A percentile compares a stretch with the other conserved stretches of the same genome.
phyloP scores from a whole-genome alignment of 805 yeast genomes.

The Yamadazyma nakazawae region DNA sequence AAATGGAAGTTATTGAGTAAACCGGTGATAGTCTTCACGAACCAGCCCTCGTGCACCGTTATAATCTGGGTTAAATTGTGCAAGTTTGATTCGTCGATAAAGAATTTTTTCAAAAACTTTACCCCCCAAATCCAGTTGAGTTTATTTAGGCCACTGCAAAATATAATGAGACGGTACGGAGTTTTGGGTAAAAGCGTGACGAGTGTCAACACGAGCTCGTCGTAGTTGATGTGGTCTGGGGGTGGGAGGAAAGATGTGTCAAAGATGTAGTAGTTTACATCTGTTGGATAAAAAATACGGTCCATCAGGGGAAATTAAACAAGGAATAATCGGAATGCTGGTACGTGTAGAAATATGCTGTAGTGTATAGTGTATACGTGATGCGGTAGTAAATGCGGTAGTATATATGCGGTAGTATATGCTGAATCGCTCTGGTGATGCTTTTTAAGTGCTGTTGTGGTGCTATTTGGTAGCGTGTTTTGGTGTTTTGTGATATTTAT shows the following conservation, averaged over 20 bases:
- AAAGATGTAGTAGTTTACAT: conserved; percentile 49
- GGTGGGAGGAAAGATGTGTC: conserved; percentile 81
- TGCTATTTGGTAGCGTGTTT: neutral
- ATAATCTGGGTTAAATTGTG: conserved; percentile 55
- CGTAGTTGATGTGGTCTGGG: conserved; percentile 40
- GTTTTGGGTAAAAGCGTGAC: conserved; percentile 56
- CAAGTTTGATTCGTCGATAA: conserved; percentile 47
- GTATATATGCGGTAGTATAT: too few species aligned
- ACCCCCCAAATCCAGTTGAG: conserved; percentile 70
- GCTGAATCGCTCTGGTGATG: neutral
- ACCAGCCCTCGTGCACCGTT: conserved; percentile 89
- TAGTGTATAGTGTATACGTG: too few species aligned
- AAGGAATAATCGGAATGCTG: neutral
- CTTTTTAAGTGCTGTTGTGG: too few species aligned
- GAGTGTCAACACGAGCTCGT: conserved; percentile 55
- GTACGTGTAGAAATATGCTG: neutral
- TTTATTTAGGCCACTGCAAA: conserved; percentile 76
- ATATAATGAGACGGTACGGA: conserved; percentile 66
- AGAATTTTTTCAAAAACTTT: conserved; percentile 51
- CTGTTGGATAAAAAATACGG: conserved; percentile 12
- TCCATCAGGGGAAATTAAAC: conserved; percentile 9
- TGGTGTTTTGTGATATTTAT: too few species aligned
- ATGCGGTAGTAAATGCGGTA: too few species aligned
- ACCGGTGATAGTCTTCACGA: conserved; percentile 73
- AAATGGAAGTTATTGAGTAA: conserved; percentile 57